Base-by-base conservation (phyloP, 2,329 filamentous ascomycete genomes). In the Fusarium haematococcum region DNA sequence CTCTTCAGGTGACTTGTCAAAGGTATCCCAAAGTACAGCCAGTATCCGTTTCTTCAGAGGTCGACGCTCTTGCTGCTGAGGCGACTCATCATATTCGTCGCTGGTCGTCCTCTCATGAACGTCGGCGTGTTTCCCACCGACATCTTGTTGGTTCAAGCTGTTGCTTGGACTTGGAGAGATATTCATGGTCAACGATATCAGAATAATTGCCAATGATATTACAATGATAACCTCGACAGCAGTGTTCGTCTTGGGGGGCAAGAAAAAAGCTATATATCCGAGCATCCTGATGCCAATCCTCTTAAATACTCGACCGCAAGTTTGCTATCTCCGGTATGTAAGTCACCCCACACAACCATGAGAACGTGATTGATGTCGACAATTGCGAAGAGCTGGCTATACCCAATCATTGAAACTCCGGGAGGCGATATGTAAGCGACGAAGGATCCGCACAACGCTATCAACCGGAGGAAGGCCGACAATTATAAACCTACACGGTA, bases 1-100 rank as follows among this genome's bases (percentile, higher is more conserved):
- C 62, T 83, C 81, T 50, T 79, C 79, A 0, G 80, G 80, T 2
- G 79, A 63, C 68, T 82, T 83, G 69, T 82, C 81, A 35, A 81
- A 74, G 0, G 78, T 76, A 54, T 82, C 81, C 81, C 80, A 82
- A 2, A 83, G 61, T 1, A 81, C 69, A 1, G 66, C 60, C 4
- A 79, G 52, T 2, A 80, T 73, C 13, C 75, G 67, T 30, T 73
- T 64, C 43, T 57, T 75, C n/a, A 72, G 63, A 5, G 68, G 70
- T 3, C 16, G 57, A 1, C 48, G 65, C 6, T 52, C 25, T 13
- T 66, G 60, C 10, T 63, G 61, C 8, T 14, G 59, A 14, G 35
- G 35, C 2, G 54, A 63, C 4, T 59, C 43, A 16, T 39, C 37
- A 39, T 48, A 48, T 2, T 48, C 43, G 14, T 64, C 54, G 23